Percentiles rank a stretch among this genome's conserved stretches.
phyloP scores from a whole-genome alignment of 164 flowering plant genomes.

The Hamamelis virginiana region DNA sequence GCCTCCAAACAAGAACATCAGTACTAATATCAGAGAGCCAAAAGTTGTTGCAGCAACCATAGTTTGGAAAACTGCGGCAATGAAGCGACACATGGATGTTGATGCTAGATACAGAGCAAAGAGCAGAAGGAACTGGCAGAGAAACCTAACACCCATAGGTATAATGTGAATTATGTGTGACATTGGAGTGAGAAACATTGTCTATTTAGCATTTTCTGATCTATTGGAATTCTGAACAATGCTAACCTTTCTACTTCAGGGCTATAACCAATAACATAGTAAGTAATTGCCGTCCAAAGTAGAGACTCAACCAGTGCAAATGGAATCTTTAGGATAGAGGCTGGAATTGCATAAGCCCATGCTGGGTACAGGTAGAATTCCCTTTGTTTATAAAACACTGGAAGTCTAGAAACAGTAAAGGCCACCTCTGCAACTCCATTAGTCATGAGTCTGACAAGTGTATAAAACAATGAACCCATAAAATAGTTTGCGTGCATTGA shows the following conservation, averaged over 20 bases:
- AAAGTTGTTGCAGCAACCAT: conserved; percentile 22
- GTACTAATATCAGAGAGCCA: conserved; percentile 22
- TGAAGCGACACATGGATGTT: conserved; percentile 48
- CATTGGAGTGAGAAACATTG: not conserved
- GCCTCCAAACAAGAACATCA: conserved; percentile 46
- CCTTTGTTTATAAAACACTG: conserved; percentile 54
- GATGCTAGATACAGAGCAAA: conserved; percentile 45
- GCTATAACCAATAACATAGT: conserved; percentile 56
- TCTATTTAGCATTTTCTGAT: not conserved
- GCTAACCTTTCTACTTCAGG: conserved; percentile 49
- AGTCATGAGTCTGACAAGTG: conserved; percentile 40
- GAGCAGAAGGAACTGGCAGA: conserved; percentile 45
- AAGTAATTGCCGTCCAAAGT: conserved; percentile 49
- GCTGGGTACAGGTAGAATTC: conserved; percentile 47
- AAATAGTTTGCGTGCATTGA: conserved; percentile 29
- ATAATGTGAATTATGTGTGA: not conserved
- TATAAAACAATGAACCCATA: conserved; percentile 45
- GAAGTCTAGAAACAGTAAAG: conserved; percentile 47
- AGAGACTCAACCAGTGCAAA: conserved; percentile 42
- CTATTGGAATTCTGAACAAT: not conserved
- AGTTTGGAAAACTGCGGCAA: conserved; percentile 45
- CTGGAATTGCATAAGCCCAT: conserved; percentile 63
- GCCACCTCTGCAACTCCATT: conserved; percentile 54
- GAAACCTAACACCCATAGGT: conserved; percentile 40
- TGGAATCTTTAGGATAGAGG: conserved; percentile 47